A percentile compares a stretch with the other conserved stretches of the same genome.
Conservation (phyloP, 495 filamentous ascomycete genomes). For the Aspergillus ostianus region DNA sequence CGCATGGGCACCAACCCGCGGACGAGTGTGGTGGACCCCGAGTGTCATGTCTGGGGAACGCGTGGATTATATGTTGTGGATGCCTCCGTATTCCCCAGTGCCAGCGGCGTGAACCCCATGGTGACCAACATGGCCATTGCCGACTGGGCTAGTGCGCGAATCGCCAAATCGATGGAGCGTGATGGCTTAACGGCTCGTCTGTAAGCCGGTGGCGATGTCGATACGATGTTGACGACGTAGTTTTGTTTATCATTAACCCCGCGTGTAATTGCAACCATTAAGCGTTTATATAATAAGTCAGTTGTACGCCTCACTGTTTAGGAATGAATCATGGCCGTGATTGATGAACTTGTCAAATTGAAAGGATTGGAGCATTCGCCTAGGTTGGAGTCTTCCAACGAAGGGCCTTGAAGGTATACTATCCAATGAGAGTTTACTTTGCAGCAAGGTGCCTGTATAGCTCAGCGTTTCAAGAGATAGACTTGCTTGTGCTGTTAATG, state of each 20-base stretch:
- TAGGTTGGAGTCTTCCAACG: too few relatives aligned
- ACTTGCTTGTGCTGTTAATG: too few relatives aligned
- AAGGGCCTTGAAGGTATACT: too few relatives aligned
- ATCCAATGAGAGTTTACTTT: too few relatives aligned
- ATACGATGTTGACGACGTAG: not conserved
- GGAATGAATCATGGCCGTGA: too few relatives aligned
- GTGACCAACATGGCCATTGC: conserved; percentile 85
- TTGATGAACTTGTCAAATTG: too few relatives aligned
- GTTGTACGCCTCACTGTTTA: too few relatives aligned
- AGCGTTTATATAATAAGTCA: not conserved
- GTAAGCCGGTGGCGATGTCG: not conserved
- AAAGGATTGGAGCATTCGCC: too few relatives aligned
- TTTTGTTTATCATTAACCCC: not conserved
- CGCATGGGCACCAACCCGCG: conserved; percentile 64
- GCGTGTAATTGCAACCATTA: not conserved
- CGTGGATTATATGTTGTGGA: conserved; percentile 76
- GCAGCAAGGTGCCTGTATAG: too few relatives aligned
- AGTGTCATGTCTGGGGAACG: conserved; percentile 74
- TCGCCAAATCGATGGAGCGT: conserved; percentile 31
- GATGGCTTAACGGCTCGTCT: conserved; percentile 12
- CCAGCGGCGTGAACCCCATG: conserved; percentile 94
- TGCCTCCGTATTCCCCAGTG: conserved; percentile 85
- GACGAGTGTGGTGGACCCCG: conserved; percentile 70
- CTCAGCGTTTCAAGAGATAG: too few relatives aligned
- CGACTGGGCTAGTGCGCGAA: conserved; percentile 42